Conservation (phyloP, 768 basidiomycete species). For the Pleurotus platypus region DNA sequence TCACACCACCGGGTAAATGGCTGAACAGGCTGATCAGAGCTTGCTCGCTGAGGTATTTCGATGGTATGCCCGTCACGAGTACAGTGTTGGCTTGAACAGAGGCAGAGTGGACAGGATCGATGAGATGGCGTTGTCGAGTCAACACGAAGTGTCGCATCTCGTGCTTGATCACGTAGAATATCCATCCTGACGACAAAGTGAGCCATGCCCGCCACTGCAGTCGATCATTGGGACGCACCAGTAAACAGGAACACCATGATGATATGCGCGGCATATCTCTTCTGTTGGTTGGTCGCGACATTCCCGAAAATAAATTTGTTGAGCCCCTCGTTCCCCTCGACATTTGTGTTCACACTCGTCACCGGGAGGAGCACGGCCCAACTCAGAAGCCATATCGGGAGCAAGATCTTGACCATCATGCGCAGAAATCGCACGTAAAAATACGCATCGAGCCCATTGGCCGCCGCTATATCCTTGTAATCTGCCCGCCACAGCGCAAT, state of each 20-base stretch:
- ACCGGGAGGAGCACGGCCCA: slow-evolving; percentile 85
- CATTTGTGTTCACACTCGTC: slow-evolving; percentile 50
- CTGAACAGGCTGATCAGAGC: slow-evolving; percentile 68
- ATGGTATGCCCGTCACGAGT: slow-evolving; percentile 86
- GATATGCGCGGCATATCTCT: slow-evolving; percentile 76
- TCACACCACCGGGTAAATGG: slow-evolving; percentile 88
- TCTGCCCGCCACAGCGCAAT: slow-evolving; percentile 58
- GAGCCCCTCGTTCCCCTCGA: slow-evolving; percentile 48
- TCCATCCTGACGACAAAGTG: slow-evolving; percentile 56
- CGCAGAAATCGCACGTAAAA: slow-evolving; percentile 88
- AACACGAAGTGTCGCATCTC: slow-evolving; percentile 83
- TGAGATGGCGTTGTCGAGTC: slow-evolving; percentile 79
- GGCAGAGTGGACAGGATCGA: slow-evolving; percentile 66
- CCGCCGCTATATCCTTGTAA: slow-evolving; percentile 54
- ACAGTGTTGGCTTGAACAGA: slow-evolving; percentile 88
- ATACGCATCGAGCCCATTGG: slow-evolving; percentile 89
- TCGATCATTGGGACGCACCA: slow-evolving; percentile 39
- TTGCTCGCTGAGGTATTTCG: slow-evolving; percentile 67
- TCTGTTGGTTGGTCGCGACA: slow-evolving; percentile 42
- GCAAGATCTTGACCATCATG: slow-evolving; percentile 76
- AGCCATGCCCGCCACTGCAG: not conserved
- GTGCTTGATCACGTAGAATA: slow-evolving; percentile 72
- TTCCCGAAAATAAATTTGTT: slow-evolving; percentile 83
- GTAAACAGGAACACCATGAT: slow-evolving; percentile 77
- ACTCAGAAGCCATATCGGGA: slow-evolving; percentile 90